A percentile compares a stretch with the other conserved stretches of the same genome.
These are phyloP conservation scores for Dactylellina drechsleri DNA, from an alignment of 2,329 filamentous ascomycete species.

Conservation along the genomic window DNA sequence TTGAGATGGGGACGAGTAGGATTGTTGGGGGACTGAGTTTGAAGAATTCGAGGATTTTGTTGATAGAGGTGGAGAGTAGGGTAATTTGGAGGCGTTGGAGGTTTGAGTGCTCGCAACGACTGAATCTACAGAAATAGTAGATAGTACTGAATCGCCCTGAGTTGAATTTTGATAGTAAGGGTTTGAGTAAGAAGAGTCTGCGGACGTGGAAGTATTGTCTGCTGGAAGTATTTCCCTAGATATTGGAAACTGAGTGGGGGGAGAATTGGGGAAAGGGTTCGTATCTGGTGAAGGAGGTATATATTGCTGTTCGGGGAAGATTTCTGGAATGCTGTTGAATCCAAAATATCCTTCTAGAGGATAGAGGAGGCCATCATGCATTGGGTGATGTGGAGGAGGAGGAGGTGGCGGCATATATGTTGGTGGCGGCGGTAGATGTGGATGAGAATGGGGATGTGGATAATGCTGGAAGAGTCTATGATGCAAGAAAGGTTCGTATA, in stretches of 20 bases:
- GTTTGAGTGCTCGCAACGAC: neutral
- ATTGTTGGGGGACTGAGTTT: neutral
- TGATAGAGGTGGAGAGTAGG: neutral
- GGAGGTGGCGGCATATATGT: neutral
- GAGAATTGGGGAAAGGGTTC: constrained; percentile 17
- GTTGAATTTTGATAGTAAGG: constrained; percentile 2
- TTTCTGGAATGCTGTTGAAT: constrained; percentile 24
- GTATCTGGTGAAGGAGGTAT: constrained; percentile 9
- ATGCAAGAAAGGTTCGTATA: constrained; percentile 27
- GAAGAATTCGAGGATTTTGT: neutral
- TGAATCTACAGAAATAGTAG: neutral
- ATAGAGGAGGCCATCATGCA: constrained; percentile 15
- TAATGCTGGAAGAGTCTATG: constrained; percentile 26
- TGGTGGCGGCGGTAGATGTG: neutral
- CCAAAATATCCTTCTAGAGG: constrained; percentile 27
- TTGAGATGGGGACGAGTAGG: neutral
- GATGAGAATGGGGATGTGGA: neutral
- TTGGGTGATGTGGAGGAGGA: neutral
- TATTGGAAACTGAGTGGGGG: neutral
- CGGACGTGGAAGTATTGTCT: neutral
- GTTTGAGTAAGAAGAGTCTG: neutral
- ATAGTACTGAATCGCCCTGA: neutral
- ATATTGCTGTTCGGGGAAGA: constrained; percentile 20
- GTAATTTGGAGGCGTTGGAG: neutral
- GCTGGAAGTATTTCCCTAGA: constrained; percentile 37